phyloP scores from a whole-genome alignment of 805 yeast genomes.

The Yarrowia divulgata region DNA sequence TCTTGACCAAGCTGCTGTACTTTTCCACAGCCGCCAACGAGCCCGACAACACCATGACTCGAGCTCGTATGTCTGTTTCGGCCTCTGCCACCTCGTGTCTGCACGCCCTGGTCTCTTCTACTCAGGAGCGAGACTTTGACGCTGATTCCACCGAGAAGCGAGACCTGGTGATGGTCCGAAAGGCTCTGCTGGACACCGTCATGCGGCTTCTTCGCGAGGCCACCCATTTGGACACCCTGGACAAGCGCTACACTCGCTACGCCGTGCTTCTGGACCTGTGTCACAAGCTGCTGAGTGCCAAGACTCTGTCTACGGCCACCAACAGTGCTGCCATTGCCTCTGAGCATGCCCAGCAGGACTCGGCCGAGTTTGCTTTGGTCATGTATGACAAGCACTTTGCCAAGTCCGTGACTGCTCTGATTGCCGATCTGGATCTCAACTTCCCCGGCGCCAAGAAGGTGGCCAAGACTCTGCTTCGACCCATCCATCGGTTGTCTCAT shows the following conservation, averaged over 20 bases:
- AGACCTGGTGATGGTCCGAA: slow-evolving; percentile 72
- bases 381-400: slow-evolving; percentile 68
- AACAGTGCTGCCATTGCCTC: slow-evolving; percentile 37
- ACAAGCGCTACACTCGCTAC: slow-evolving; percentile 62
- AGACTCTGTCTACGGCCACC: slow-evolving; percentile 42
- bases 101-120: slow-evolving; percentile 66
- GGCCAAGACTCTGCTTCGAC: slow-evolving; percentile 64
- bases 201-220: slow-evolving; percentile 58
- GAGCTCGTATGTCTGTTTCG: slow-evolving; percentile 62
- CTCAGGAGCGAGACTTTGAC: slow-evolving; percentile 55
- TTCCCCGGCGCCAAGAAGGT: slow-evolving; percentile 70
- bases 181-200: slow-evolving; percentile 73
- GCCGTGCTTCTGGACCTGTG: slow-evolving; percentile 61
- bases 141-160: slow-evolving; percentile 49
- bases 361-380: slow-evolving; percentile 66
- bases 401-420: slow-evolving; percentile 60
- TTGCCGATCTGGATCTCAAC: slow-evolving; percentile 75
- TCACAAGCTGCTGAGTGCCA: slow-evolving; percentile 47
- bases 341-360: slow-evolving; percentile 54
- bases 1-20: slow-evolving; percentile 76
- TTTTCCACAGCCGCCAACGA: slow-evolving; percentile 52
- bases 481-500: slow-evolving; percentile 56
- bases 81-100: slow-evolving; percentile 68
- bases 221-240: slow-evolving; percentile 51
- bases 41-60: slow-evolving; percentile 44